These are phyloP conservation scores for Solanum sejunctum DNA, from an alignment of 257 asterid genomes.

Conservation along the genomic window DNA sequence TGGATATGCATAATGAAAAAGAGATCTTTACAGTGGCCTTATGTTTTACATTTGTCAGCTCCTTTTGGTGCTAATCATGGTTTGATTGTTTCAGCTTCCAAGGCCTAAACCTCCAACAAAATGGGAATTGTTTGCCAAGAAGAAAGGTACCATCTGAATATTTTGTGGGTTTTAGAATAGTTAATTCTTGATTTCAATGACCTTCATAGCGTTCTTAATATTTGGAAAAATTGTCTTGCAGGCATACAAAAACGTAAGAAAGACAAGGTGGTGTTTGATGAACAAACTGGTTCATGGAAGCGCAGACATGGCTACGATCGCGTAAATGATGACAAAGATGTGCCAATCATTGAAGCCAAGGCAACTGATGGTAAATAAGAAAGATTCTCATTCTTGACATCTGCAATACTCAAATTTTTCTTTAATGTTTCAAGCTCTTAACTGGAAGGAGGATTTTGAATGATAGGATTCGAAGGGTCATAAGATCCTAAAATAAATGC, in stretches of 20 bases:
- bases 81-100: slow-evolving; percentile 52
- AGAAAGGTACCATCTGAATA: slow-evolving; percentile 46
- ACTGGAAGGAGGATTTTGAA: neutral
- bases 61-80: neutral
- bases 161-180: neutral
- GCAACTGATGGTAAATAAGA: slow-evolving; percentile 52
- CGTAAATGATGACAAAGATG: slow-evolving; percentile 75
- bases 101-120: slow-evolving; percentile 84
- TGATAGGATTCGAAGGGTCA: neutral
- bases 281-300: slow-evolving; percentile 73
- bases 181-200: neutral
- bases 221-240: slow-evolving; percentile 10
- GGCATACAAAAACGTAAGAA: slow-evolving; percentile 63
- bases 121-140: slow-evolving; percentile 84
- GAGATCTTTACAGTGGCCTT: neutral
- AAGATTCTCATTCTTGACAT: neutral
- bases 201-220: neutral
- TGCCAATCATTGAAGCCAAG: slow-evolving; percentile 94
- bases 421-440: neutral
- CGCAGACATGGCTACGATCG: slow-evolving; percentile 90
- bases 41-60: neutral
- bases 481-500: neutral
- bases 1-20: neutral
- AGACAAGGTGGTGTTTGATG: slow-evolving; percentile 78
- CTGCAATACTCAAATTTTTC: neutral